These are phyloP conservation scores for Plasmodium vinckei DNA, from an alignment of 169 alveolate species.

Conservation along the genomic window DNA sequence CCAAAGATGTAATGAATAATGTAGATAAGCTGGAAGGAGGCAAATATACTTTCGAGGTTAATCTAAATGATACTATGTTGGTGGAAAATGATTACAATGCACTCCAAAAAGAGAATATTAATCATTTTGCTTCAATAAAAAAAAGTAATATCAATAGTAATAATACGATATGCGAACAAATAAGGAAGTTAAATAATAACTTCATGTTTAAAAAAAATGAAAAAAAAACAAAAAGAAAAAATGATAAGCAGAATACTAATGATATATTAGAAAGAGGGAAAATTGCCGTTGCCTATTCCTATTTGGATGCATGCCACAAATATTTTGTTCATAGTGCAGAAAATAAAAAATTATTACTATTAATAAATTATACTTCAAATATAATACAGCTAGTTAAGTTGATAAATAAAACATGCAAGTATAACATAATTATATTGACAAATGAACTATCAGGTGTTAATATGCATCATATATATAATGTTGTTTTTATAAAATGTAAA, in stretches of 20 bases:
- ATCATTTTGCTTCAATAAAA: not conserved
- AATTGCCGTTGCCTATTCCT: slow-evolving; percentile 26
- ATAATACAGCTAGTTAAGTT: slow-evolving; percentile 43
- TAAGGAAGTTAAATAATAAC: slow-evolving; percentile 4
- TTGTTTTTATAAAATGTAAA: slow-evolving; percentile 66
- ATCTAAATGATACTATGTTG: not conserved
- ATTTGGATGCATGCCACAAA: slow-evolving; percentile 57
- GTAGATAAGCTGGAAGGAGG: not conserved
- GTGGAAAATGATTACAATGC: not conserved
- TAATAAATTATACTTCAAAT: slow-evolving; percentile 45
- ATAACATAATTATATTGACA: slow-evolving; percentile 53
- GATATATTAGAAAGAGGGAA: slow-evolving; percentile 1
- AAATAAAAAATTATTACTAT: slow-evolving; percentile 43
- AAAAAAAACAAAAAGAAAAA: slow-evolving; percentile 15
- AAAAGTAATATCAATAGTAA: no score
- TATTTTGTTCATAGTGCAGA: slow-evolving; percentile 17
- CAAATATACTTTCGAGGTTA: not conserved
- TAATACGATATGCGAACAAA: slow-evolving; percentile 19
- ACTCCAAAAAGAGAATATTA: not conserved
- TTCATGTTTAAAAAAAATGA: not conserved
- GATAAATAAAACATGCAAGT: slow-evolving; percentile 33
- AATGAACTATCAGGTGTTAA: slow-evolving; percentile 48
- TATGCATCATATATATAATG: slow-evolving; percentile 37
- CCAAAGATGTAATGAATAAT: slow-evolving; percentile 1
- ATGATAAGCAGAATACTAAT: not conserved